Evolutionary conservation across 352 stramenopile genomes (phyloP).

Genomic region (Phytophthora palmivora): DNA sequence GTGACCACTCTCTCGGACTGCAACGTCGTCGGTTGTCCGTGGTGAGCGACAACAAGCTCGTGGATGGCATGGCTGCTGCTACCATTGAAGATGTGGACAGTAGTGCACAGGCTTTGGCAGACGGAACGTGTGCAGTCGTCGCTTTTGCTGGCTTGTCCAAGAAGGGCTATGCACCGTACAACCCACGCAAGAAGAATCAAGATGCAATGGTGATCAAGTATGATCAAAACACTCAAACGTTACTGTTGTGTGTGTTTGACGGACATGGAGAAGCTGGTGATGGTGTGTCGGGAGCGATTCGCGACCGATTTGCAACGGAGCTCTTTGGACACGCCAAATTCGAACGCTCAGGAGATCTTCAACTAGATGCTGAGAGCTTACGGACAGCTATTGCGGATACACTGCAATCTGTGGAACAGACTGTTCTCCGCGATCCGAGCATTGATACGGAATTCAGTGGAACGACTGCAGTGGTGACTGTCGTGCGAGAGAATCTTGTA

Average conservation of each 20-base stretch:
- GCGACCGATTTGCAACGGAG: slow-evolving; percentile 88
- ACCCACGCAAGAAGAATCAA: slow-evolving; percentile 98
- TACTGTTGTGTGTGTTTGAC: slow-evolving; percentile 97
- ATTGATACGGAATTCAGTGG: slow-evolving; percentile 96
- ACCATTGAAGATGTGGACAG: slow-evolving; percentile 70
- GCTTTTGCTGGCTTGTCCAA: slow-evolving; percentile 84
- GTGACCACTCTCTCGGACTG: slow-evolving; percentile 65
- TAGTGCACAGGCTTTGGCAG: slow-evolving; percentile 45
- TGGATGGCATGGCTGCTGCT: slow-evolving; percentile 77
- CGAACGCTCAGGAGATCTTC: slow-evolving; percentile 51
- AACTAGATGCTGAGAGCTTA: slow-evolving; percentile 63
- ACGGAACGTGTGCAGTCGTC: slow-evolving; percentile 63
- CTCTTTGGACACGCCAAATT: slow-evolving; percentile 93
- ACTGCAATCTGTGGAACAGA: slow-evolving; percentile 72
- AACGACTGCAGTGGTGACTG: slow-evolving; percentile 79
- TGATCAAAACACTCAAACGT: slow-evolving; percentile 89
- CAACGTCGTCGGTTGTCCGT: slow-evolving; percentile 75
- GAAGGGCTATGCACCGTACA: slow-evolving; percentile 92
- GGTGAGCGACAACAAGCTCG: slow-evolving; percentile 85
- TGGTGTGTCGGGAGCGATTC: slow-evolving; percentile 91
- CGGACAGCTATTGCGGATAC: slow-evolving; percentile 66
- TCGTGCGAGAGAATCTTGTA: slow-evolving; percentile 85
- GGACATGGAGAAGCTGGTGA: slow-evolving; percentile 97
- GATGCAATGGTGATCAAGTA: slow-evolving; percentile 96
- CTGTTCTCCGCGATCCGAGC: slow-evolving; percentile 87